Evolutionary conservation across 2,329 filamentous ascomycete genomes (phyloP), one percentile per base, ranked within the genome.

Genomic region (Claviceps digitariae): DNA sequence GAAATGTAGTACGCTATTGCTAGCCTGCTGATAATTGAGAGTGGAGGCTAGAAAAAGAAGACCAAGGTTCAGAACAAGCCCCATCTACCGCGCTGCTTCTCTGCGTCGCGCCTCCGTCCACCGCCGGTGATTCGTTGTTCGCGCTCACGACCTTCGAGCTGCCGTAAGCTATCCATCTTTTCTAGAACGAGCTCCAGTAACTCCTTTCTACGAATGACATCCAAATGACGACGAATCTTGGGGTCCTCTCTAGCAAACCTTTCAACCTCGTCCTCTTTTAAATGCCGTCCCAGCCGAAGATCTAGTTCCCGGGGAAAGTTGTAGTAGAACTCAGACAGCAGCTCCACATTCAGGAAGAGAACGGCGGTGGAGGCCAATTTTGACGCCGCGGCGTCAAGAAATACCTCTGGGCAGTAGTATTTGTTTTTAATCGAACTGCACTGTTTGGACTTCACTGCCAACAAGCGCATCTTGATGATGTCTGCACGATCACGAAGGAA

Each of bases 311-410:
- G 81, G 0, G 93, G 93, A 69, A 98, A 98, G 65, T 93, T 90
- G 71, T 96, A 95, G 72, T 95, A 96, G 67, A 97, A 98, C 64
- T 98, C 95, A 2, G 87, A 91, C 20, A 98, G 79, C 21, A 98
- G 78, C 71, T 98, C 94, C 12, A 97, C 93, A 63, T 98, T 96
- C 31, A 98, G 79, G 75, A 98, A 98, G 0, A 98, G 81, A 9
- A 98, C 93, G 2, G 93, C 91, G 0, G 93, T 98, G 1, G 89
- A 86, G 3, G 91, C 94, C 49, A 98, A 79, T 70, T 97, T 97
- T 60, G 90, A 88, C 1, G 93, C 90, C 2, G 95, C 93, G 3
- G 94, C 90, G 63, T 98, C 90, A n/a, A 98, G 81, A 74, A 98
- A 98, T 17, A 98, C 81, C 66, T 98, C 93, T 0, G 93, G 93